These are phyloP conservation scores for Laburnicola sp. DNA, from an alignment of 2,329 filamentous ascomycete species.

Conservation along the genomic window DNA sequence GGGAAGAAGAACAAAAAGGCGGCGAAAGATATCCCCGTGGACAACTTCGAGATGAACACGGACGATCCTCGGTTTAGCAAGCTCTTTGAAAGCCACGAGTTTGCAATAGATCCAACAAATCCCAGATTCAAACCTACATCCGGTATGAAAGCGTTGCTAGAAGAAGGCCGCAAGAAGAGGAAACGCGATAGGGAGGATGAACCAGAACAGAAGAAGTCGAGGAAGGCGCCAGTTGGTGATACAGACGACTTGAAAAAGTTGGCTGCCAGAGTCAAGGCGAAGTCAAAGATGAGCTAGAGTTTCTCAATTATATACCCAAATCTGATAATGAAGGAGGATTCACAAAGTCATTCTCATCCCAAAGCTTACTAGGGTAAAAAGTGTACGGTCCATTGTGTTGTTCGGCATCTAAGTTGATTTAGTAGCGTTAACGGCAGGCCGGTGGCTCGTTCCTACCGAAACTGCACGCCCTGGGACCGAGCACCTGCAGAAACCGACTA, in stretches of 20 bases:
- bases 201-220: slow-evolving; percentile 41
- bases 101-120: slow-evolving; percentile 94
- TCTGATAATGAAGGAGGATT: no score
- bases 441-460: no score
- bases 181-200: slow-evolving; percentile 48
- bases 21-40: slow-evolving; percentile 49
- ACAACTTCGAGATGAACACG: slow-evolving; percentile 77
- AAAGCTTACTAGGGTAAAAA: no score
- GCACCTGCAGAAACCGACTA: no score
- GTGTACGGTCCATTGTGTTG: no score
- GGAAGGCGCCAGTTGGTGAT: slow-evolving; percentile 45
- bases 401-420: no score
- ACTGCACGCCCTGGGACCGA: no score
- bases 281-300: slow-evolving; percentile 11
- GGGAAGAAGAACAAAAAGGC: slow-evolving; percentile 66
- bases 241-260: slow-evolving; percentile 54
- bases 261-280: slow-evolving; percentile 42
- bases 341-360: no score
- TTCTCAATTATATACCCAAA: neutral
- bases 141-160: slow-evolving; percentile 84
- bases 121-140: slow-evolving; percentile 83
- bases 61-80: slow-evolving; percentile 80
- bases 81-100: slow-evolving; percentile 89
- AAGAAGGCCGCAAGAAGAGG: slow-evolving; percentile 85
- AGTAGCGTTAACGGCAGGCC: no score